phyloP scores from a whole-genome alignment of 257 asterid genomes.

The Phtheirospermum japonicum region DNA sequence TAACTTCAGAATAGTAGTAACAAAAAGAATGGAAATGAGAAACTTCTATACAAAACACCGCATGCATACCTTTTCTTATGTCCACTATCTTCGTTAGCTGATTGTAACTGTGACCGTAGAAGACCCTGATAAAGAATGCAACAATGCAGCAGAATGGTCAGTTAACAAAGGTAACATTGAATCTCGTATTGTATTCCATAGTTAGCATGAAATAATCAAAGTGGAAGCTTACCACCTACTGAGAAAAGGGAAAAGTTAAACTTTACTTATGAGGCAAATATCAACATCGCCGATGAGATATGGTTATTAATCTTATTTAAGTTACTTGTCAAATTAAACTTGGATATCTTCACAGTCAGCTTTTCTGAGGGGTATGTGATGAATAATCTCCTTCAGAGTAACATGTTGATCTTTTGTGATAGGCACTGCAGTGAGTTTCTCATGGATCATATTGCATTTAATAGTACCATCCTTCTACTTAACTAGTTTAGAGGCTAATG shows the following conservation, averaged over 20 bases:
- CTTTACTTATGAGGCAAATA: background rate
- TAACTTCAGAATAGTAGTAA: constrained; percentile 9
- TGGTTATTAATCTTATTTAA: background rate
- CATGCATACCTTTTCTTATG: constrained; percentile 63
- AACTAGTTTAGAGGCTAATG: constrained; percentile 6
- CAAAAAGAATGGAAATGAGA: background rate
- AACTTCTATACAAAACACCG: constrained; percentile 14
- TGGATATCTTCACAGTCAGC: background rate
- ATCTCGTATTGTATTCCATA: constrained; percentile 13
- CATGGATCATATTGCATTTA: background rate
- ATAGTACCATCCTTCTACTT: background rate
- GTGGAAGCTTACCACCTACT: constrained; percentile 4
- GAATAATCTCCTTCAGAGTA: background rate
- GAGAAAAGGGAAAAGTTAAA: background rate
- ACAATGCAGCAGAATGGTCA: constrained; percentile 1
- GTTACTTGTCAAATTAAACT: constrained; percentile 4
- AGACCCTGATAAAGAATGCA: constrained; percentile 60
- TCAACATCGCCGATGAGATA: background rate
- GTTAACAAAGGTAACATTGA: constrained; percentile 6
- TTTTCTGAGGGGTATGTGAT: background rate
- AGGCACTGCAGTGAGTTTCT: background rate
- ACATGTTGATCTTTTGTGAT: background rate
- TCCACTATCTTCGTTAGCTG: constrained; percentile 84
- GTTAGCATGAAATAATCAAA: constrained; percentile 5
- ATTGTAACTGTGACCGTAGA: constrained; percentile 77